Base-by-base conservation (phyloP, 2,329 filamentous ascomycete species). In the Helotiales sp. region DNA sequence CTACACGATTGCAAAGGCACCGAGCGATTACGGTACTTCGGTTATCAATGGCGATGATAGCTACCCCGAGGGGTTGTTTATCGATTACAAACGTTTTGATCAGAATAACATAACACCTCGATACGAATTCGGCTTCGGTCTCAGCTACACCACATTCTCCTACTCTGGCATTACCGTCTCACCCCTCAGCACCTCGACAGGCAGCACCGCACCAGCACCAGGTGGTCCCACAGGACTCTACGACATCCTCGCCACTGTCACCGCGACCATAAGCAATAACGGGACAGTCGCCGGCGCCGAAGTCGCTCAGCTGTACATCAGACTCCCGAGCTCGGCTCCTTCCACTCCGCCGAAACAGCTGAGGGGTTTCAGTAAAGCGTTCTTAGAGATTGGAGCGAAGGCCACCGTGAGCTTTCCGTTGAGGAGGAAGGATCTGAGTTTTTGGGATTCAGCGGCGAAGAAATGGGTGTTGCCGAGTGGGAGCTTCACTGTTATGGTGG, bases 211-310 rank as follows among this genome's bases (percentile, higher is more conserved):
- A 2, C 49, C 57, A 3, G 40, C 63, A 3, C 73, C 72, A 6
- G 87, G 86, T 3, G 86, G 85, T 0, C 84, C 86, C 55, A 81
- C 86, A 0, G 81, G 84, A 0, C 83, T 94, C 0, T 95, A 88
- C 83, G 85, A 91, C 37, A 77, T 82, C 0, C 82, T 89, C 0
- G 89, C 85, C 37, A 82, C 82, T 0, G 82, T 92, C n/a, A 81
- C 83, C 1, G 84, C 87, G 4, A 83, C 79, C 0, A 79, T 95
- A 1, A 83, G 80, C 3, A 95, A 96, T 74, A 85, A 82, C 0
- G 92, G 92, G 1, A 71, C 74, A 0, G 76, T 87, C 0, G 68
- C 75, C 0, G 86, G 84, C 0, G 79, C 82, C 8, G 86, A 88
- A 71, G 78, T 88, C 2, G 83, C 81, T 0, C 87, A 89, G 75